A percentile compares a stretch with the other conserved stretches of the same genome.
phyloP scores from a whole-genome alignment of 2,329 filamentous ascomycete species.

The Epicoccum sorghinum region DNA sequence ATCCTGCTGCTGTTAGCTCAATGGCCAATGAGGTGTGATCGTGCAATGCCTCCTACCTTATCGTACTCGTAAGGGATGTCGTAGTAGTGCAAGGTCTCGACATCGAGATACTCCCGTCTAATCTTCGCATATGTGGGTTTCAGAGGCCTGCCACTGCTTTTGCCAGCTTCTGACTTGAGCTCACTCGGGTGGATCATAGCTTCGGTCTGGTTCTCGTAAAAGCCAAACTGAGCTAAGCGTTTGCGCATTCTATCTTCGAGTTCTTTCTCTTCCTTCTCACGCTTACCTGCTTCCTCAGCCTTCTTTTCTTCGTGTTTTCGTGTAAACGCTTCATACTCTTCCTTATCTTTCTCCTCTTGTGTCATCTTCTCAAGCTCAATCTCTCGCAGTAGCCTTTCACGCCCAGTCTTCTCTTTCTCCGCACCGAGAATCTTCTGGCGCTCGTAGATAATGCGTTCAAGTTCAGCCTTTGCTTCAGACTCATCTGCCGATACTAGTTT shows the following conservation, averaged over 20 bases:
- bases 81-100: background rate
- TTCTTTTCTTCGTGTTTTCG: slow-evolving; percentile 48
- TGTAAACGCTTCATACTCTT: slow-evolving; percentile 50
- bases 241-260: background rate
- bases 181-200: background rate
- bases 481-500: slow-evolving; percentile 43
- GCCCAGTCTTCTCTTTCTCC: slow-evolving; percentile 43
- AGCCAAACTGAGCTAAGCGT: background rate
- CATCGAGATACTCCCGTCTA: background rate
- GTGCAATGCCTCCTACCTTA: too few species aligned
- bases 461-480: slow-evolving; percentile 35
- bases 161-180: too few species aligned
- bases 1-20: background rate
- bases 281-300: too few species aligned
- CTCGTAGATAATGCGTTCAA: slow-evolving; percentile 44
- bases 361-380: slow-evolving; percentile 49
- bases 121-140: background rate
- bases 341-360: slow-evolving; percentile 50
- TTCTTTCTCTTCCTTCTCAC: too few species aligned
- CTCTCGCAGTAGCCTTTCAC: slow-evolving; percentile 47
- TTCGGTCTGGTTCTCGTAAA: background rate
- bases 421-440: slow-evolving; percentile 45
- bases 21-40: too few species aligned
- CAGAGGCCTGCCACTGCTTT: too few species aligned
- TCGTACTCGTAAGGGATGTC: background rate